phyloP scores from a whole-genome alignment of 768 basidiomycete genomes.

The Butyriboletus loyo region DNA sequence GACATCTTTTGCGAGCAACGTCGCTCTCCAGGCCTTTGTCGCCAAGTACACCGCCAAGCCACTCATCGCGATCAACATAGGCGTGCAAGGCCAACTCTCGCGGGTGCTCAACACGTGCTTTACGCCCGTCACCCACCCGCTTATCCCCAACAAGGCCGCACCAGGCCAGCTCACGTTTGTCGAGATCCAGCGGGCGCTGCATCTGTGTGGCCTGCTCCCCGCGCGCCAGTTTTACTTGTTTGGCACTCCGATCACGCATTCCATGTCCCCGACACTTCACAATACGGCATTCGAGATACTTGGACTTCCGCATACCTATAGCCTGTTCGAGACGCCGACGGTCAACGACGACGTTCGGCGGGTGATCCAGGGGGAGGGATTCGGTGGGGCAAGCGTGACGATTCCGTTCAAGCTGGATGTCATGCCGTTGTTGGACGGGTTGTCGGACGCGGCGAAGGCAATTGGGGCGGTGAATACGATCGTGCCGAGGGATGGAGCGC shows the following conservation, averaged over 20 bases:
- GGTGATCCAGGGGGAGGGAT: slow-evolving; percentile 61
- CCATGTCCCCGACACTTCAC: slow-evolving; percentile 91
- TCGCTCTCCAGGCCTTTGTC: slow-evolving; percentile 72
- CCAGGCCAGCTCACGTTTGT: slow-evolving; percentile 91
- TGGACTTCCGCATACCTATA: slow-evolving; percentile 82
- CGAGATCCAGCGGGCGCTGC: slow-evolving; percentile 79
- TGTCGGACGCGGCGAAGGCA: slow-evolving; percentile 76
- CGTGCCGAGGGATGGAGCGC: slow-evolving; percentile 42
- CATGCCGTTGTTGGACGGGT: slow-evolving; percentile 73
- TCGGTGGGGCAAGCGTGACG: slow-evolving; percentile 95
- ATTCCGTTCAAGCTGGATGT: slow-evolving; percentile 94
- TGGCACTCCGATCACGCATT: slow-evolving; percentile 83
- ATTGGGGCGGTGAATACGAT: slow-evolving; percentile 98
- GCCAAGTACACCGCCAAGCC: slow-evolving; percentile 62
- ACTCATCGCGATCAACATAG: slow-evolving; percentile 94
- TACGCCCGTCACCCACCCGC: slow-evolving; percentile 87
- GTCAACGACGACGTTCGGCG: slow-evolving; percentile 65
- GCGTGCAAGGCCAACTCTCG: slow-evolving; percentile 82
- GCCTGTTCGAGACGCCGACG: slow-evolving; percentile 66
- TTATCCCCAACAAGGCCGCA: slow-evolving; percentile 82
- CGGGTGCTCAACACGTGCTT: slow-evolving; percentile 83
- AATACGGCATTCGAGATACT: slow-evolving; percentile 81
- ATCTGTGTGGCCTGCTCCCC: slow-evolving; percentile 78
- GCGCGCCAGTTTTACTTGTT: slow-evolving; percentile 78
- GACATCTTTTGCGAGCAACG: slow-evolving; percentile 69